Base-by-base conservation (phyloP, 176 grass and related monocot species). In the Paspalum notatum region DNA sequence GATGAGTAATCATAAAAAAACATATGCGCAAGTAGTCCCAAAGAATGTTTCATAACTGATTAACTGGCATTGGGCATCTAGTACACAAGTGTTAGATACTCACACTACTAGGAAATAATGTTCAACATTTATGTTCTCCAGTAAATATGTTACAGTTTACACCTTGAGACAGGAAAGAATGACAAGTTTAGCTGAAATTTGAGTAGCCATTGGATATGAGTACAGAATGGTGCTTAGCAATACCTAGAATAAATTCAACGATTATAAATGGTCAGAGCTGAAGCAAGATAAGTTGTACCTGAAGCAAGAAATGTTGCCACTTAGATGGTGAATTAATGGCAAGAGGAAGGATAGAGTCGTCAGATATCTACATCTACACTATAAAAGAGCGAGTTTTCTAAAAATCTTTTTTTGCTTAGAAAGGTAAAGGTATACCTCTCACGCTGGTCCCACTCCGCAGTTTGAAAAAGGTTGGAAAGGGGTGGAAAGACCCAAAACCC, bases 281-380 rank as follows among this genome's bases (percentile, higher is more conserved):
- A 43, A 25, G 84, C 18, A 69, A 27, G 5, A 85, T 2, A 55
- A 84, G 78, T 61, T 69, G 24, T 90, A 97, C 94, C 89, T 94
- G 76, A 91, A 97, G 85, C 77, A 91, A 85, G n/a, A n/a, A n/a
- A n/a, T n/a, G n/a, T n/a, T n/a, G n/a, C n/a, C n/a, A n/a, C n/a
- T n/a, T n/a, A 56, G 54, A 20, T 22, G 58, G 6, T 61, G 58
- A 12, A 61, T 25, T 61, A 61, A 26, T 20, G n/a, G 40, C 3
- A 61, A 26, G 12, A 12, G 12, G 24, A 27, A 5, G 58, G 12
- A 61, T 27, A 12, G 1, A 27, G n/a, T 27, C 24, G 5, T 27
- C 1, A 1, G 4, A 7, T 61, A 27, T n/a, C n/a, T n/a, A n/a
- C n/a, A n/a, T n/a, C n/a, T n/a, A n/a, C n/a, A n/a, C n/a, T n/a